Evolutionary conservation across 306 rosid species (phyloP).

Genomic region (Glycyrrhiza uralensis): DNA sequence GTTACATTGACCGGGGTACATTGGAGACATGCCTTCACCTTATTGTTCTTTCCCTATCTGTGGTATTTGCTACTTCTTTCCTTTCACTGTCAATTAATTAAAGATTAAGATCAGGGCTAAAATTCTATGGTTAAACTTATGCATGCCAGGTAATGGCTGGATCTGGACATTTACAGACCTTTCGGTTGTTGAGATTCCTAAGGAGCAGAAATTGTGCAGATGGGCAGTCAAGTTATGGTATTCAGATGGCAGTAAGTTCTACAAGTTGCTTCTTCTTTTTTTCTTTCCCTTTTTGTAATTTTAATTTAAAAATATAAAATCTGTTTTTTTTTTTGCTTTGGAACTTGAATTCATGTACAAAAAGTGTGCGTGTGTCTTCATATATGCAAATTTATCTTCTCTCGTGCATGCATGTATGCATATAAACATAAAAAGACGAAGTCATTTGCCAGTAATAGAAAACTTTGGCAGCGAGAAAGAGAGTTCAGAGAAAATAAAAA

Average conservation of each 20-base stretch:
- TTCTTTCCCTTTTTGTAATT: background rate
- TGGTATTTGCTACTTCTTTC: conserved; percentile 52
- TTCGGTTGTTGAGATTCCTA: conserved; percentile 77
- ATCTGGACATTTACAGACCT: conserved; percentile 92
- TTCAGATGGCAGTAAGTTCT: conserved; percentile 95
- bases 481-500: no score
- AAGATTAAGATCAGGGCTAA: conserved; percentile 5
- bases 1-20: conserved; percentile 82
- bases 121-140: conserved; percentile 30
- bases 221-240: conserved; percentile 86
- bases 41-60: conserved; percentile 80
- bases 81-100: conserved; percentile 1
- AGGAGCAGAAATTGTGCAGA: conserved; percentile 88
- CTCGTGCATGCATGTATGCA: background rate
- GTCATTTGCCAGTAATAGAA: no score
- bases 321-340: background rate
- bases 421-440: background rate
- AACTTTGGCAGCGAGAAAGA: no score
- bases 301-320: background rate
- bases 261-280: background rate
- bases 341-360: background rate
- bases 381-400: background rate
- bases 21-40: conserved; percentile 94
- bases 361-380: background rate
- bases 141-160: conserved; percentile 92